A percentile compares a stretch with the other conserved stretches of the same genome.
These are phyloP conservation scores for Saccharum hybrid DNA, from an alignment of 202 grass and related monocot genomes.

Conservation along the genomic window DNA sequence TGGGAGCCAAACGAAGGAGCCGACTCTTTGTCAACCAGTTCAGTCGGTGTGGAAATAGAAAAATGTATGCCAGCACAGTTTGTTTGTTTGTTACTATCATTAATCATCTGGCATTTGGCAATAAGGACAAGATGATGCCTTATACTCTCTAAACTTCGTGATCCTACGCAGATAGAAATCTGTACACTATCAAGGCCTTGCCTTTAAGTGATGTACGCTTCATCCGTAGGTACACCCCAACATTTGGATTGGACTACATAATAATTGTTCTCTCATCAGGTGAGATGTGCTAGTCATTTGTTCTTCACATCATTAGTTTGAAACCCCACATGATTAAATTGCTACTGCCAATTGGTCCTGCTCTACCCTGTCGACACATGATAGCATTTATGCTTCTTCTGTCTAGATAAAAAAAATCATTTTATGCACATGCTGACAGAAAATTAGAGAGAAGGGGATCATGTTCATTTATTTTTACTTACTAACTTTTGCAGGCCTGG, in stretches of 20 bases:
- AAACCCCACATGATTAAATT: not conserved
- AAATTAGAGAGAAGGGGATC: not conserved
- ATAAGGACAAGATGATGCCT: not conserved
- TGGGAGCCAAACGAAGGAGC: slow-evolving; percentile 87
- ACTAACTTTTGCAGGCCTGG: slow-evolving; percentile 69
- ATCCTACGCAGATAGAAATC: slow-evolving; percentile 71
- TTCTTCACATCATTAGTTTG: slow-evolving; percentile 5
- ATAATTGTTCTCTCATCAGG: slow-evolving; percentile 97
- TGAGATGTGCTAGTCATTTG: slow-evolving; percentile 44
- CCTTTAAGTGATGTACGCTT: slow-evolving; percentile 87
- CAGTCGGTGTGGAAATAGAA: slow-evolving; percentile 57
- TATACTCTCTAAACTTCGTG: slow-evolving; percentile 41
- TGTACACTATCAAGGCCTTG: slow-evolving; percentile 81
- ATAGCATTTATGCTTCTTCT: slow-evolving; percentile 29
- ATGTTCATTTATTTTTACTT: slow-evolving; percentile 32
- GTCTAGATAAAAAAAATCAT: not conserved
- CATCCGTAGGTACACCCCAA: slow-evolving; percentile 80
- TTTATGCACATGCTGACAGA: not conserved
- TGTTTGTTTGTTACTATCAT: slow-evolving; percentile 2
- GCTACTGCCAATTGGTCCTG: not conserved
- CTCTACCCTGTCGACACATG: slow-evolving; percentile 4
- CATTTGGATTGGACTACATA: slow-evolving; percentile 82
- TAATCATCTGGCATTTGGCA: not conserved
- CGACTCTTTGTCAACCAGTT: slow-evolving; percentile 54
- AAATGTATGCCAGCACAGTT: slow-evolving; percentile 59